Evolutionary conservation across 2,329 filamentous ascomycete genomes (phyloP).

Genomic region (Cytospora piceae): DNA sequence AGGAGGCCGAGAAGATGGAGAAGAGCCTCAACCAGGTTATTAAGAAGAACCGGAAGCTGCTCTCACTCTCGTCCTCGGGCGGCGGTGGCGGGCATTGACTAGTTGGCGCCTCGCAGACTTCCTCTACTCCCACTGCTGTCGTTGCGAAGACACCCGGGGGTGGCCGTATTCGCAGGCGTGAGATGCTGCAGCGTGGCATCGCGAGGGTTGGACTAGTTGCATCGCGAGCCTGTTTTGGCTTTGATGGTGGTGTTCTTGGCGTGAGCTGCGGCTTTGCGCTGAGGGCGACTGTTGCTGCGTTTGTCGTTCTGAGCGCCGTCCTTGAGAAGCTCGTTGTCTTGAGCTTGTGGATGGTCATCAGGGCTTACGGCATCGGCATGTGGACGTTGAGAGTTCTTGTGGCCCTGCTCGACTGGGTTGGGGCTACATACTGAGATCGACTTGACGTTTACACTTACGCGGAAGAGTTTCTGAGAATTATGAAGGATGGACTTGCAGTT

Average conservation of each 20-base stretch:
- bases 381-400: slow-evolving; percentile 25
- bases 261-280: slow-evolving; percentile 27
- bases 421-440: slow-evolving; percentile 25
- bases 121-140: not conserved
- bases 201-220: slow-evolving; percentile 22
- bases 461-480: not conserved
- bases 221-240: slow-evolving; percentile 21
- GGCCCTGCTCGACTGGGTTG: slow-evolving; percentile 26
- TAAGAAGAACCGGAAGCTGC: slow-evolving; percentile 60
- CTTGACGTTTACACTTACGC: not conserved
- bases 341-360: slow-evolving; percentile 21
- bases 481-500: not conserved
- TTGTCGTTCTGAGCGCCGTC: slow-evolving; percentile 19
- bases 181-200: slow-evolving; percentile 26
- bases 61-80: slow-evolving; percentile 41
- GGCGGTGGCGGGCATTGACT: slow-evolving; percentile 31
- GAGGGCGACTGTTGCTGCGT: slow-evolving; percentile 19
- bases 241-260: slow-evolving; percentile 16
- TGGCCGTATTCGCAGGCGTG: slow-evolving; percentile 17
- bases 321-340: slow-evolving; percentile 12
- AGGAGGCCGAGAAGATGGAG: slow-evolving; percentile 65
- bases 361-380: slow-evolving; percentile 21
- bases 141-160: slow-evolving; percentile 1
- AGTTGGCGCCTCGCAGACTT: slow-evolving; percentile 5
- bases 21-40: slow-evolving; percentile 63